Base-by-base conservation (phyloP, 208 protist species). In the Leishmania tropica region DNA sequence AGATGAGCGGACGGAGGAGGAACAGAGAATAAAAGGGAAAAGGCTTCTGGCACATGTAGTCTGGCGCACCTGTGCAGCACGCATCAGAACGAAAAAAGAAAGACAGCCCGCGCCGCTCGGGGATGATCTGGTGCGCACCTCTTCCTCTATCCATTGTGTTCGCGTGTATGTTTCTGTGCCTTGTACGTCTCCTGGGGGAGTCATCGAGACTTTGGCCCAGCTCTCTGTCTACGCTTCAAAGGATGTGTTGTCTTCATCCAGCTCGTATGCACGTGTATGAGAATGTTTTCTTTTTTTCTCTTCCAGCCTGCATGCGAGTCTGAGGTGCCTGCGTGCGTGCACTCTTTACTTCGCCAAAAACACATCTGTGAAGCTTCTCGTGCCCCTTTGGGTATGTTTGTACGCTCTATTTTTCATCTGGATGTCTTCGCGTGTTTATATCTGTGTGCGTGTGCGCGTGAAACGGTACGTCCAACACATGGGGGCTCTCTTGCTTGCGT, bases 111-210 rank as follows among this genome's bases (percentile, higher is more conserved):
- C 31, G 15, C 31, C 17, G 62, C 31, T 67, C 31, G n/a, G 21
- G 31, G 11, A 67, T 67, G 62, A n/a, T 21, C 31, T 67, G 31
- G 13, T 10, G n/a, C 42, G 76, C 64, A 11, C 51, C 24, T 79
- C 47, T 37, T 64, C 83, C 48, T 85, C 71, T 71, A 79, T 71
- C 31, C 31, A 40, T 67, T 64, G n/a, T 64, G 28, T 31, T 7
- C 28, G 58, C 8, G 58, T 64, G 28, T 64, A n/a, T 64, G 58
- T n/a, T 8, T n/a, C 58, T 64, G 58, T 64, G 58, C 1, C 58
- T n/a, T n/a, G 58, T 64, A n/a, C 28, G 58, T 64, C 58, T 31
- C 58, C 28, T n/a, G 8, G 24, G 28, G 58, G 58, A n/a, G 28
- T 64, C 58, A n/a, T 64, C 11, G 24, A 7, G 24, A 31, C 58